Evolutionary conservation across 768 basidiomycete genomes (phyloP).

Genomic region (Mycena filopes): DNA sequence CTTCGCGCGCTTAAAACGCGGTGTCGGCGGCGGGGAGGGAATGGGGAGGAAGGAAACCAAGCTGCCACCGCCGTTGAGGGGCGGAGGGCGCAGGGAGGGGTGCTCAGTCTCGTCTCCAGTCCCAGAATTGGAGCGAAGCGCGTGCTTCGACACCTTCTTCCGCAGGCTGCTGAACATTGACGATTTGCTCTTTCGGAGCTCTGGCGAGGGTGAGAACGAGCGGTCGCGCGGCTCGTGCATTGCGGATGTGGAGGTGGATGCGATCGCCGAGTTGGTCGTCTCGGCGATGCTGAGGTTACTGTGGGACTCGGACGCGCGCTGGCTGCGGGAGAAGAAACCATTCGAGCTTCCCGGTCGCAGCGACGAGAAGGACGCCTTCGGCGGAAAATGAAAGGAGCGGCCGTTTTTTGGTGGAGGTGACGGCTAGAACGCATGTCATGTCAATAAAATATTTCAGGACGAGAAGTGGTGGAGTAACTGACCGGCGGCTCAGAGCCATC

Average conservation of each 20-base stretch:
- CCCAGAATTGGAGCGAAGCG: slow-evolving; percentile 46
- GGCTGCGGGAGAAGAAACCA: slow-evolving; percentile 29
- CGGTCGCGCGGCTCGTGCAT: slow-evolving; percentile 24
- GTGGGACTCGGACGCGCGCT: slow-evolving; percentile 34
- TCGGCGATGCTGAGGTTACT: slow-evolving; percentile 33
- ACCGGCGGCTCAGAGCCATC: slow-evolving; percentile 25
- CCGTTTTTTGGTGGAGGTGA: slow-evolving; percentile 37
- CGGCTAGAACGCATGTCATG: slow-evolving; percentile 23
- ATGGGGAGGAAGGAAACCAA: slow-evolving; percentile 37
- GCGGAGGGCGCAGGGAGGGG: slow-evolving; percentile 49
- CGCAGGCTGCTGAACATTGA: slow-evolving; percentile 57
- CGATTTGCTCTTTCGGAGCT: slow-evolving; percentile 61
- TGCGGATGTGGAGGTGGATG: slow-evolving; percentile 17
- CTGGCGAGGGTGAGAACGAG: slow-evolving; percentile 38
- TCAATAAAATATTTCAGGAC: slow-evolving; percentile 2
- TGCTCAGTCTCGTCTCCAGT: slow-evolving; percentile 44
- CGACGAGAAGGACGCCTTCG: slow-evolving; percentile 40
- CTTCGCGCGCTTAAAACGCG: slow-evolving; percentile 38
- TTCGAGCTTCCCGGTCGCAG: slow-evolving; percentile 31
- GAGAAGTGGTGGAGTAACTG: slow-evolving; percentile 8
- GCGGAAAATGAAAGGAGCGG: slow-evolving; percentile 38
- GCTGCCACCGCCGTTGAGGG: slow-evolving; percentile 41
- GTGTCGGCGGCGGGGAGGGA: slow-evolving; percentile 22
- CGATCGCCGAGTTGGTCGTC: slow-evolving; percentile 29
- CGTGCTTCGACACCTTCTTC: slow-evolving; percentile 54